Conservation (phyloP, 306 rosid species). For the Medicago ruthenica region DNA sequence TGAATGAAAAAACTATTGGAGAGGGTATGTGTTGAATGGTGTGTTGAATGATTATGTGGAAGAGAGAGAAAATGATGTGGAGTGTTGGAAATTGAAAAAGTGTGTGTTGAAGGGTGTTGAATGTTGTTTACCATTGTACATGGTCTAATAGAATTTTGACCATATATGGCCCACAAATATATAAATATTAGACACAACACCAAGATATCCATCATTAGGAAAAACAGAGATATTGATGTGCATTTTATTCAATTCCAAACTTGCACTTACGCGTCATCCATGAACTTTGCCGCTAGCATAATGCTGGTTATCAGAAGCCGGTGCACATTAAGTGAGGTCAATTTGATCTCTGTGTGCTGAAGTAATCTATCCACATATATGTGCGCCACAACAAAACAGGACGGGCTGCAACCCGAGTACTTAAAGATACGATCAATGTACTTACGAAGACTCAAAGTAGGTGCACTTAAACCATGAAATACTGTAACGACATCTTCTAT, state of each 20-base stretch:
- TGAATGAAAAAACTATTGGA: no score
- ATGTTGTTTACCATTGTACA: no score
- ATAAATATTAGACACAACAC: no score
- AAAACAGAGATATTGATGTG: neutral
- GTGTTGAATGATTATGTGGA: no score
- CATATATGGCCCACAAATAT: no score
- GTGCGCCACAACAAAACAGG: conserved; percentile 84
- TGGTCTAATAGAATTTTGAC: neutral
- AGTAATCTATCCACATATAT: conserved; percentile 82
- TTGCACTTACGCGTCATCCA: conserved; percentile 85
- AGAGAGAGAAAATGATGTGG: no score
- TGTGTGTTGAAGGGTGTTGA: no score
- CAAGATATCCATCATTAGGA: neutral
- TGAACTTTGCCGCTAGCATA: conserved; percentile 93
- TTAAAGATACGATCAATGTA: conserved; percentile 89
- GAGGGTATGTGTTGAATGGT: no score
- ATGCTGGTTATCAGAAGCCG: conserved; percentile 89
- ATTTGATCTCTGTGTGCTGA: conserved; percentile 57
- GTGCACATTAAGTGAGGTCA: conserved; percentile 87
- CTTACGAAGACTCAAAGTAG: conserved; percentile 70
- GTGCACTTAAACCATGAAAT: conserved; percentile 87
- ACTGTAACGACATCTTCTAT: conserved; percentile 63
- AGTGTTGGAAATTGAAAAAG: no score
- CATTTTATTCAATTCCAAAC: conserved; percentile 1
- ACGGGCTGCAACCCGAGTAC: conserved; percentile 93